Percentiles rank a stretch among this genome's conserved stretches.
These are phyloP conservation scores for Achlya hypogyna DNA, from an alignment of 352 stramenopile species.

Conservation along the genomic window DNA sequence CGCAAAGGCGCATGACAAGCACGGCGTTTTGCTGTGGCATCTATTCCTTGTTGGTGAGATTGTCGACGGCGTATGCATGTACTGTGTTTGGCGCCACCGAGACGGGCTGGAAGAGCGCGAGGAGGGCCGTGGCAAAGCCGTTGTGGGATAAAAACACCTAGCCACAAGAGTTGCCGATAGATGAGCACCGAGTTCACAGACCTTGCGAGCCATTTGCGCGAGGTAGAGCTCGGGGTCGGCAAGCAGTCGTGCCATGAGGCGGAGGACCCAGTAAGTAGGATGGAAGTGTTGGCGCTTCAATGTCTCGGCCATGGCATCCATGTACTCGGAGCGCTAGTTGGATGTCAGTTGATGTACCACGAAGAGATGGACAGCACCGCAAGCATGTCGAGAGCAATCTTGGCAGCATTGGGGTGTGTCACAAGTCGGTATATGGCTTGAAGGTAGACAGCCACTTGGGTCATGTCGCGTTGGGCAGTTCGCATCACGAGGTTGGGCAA, in stretches of 20 bases:
- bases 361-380: conserved; percentile 9
- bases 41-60: background rate
- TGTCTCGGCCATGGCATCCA: conserved; percentile 54
- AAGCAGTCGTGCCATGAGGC: conserved; percentile 52
- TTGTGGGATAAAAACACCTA: conserved; percentile 56
- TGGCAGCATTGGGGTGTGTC: conserved; percentile 50
- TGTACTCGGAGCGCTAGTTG: conserved; percentile 60
- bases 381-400: conserved; percentile 65
- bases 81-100: too few species aligned
- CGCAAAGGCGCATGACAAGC: background rate
- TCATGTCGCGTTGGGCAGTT: background rate
- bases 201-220: conserved; percentile 3
- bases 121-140: conserved; percentile 44
- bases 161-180: conserved; percentile 34
- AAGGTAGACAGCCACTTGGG: conserved; percentile 47
- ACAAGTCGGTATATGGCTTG: conserved; percentile 65
- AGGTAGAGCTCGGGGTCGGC: conserved; percentile 18
- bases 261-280: conserved; percentile 66
- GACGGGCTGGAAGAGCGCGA: conserved; percentile 51
- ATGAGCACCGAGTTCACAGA: background rate
- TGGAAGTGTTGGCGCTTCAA: conserved; percentile 42
- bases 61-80: background rate
- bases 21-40: background rate
- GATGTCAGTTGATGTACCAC: background rate
- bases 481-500: background rate